Base-by-base conservation (phyloP, 495 filamentous ascomycete species). In the Penicillium canescens region DNA sequence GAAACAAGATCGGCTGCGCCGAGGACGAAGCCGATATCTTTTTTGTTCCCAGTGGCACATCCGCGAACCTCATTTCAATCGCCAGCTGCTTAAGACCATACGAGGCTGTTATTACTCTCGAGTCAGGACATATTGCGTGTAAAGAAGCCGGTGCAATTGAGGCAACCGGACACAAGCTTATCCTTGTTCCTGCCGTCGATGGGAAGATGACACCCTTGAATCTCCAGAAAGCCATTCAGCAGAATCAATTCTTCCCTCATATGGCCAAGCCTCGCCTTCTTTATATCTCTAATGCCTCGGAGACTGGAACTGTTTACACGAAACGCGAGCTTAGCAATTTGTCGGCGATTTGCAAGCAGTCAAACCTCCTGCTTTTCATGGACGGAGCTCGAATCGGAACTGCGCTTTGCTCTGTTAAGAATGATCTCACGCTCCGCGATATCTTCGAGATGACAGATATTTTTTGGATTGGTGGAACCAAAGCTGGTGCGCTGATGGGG, bases 391-490 rank as follows among this genome's bases (percentile, higher is more conserved):
- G 74, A 26, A 61, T 75, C 8, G 74, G 72, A 12, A 68, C 70
- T 2, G 72, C 74, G 0, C 50, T 77, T 45, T 61, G 61, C 41
- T 66, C 74, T 2, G 61, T 54, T 47, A 56, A 50, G 28, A 69
- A 70, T 12, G 68, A 73, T 39, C 52, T 74, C 48, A 68, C 66
- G 2, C 61, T 70, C 3, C 58, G 61, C 4, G 74, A 77, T 43
- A 61, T 77, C 20, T 67, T 72, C 11, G 68, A 76, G 8, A 42
- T 67, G 10, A 66, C 63, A 0, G 72, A 77, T 53, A 72, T 77
- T 10, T 77, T 77, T 57, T 77, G 74, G 74, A 71, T 77, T 28
- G 74, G 74, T 11, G 74, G 74, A 0, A 77, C 74, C 20, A 77
- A 77, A 53, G 67, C 68, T 38, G 74, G 74, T 13, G 72, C 72